Conservation (phyloP, 192 early-diverging fungal species). For the Coemansia sp. region DNA sequence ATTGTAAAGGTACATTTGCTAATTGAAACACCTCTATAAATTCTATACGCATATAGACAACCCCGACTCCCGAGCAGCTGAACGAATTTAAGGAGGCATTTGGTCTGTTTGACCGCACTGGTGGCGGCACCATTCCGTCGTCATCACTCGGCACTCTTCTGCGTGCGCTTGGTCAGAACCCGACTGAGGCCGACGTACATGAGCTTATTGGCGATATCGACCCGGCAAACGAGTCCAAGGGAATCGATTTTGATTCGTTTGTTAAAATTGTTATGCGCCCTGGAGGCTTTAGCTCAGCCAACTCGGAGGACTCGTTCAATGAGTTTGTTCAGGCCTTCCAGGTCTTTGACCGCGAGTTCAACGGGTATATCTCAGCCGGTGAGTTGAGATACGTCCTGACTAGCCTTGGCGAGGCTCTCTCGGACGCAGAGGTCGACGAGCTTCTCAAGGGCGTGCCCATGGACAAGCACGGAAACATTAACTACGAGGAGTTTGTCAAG, state of each 20-base stretch:
- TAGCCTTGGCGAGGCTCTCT: slow-evolving; percentile 76
- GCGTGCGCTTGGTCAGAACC: slow-evolving; percentile 77
- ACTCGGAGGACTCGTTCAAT: slow-evolving; percentile 63
- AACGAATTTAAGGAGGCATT: slow-evolving; percentile 77
- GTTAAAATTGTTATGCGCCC: slow-evolving; percentile 69
- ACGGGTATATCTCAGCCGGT: slow-evolving; percentile 70
- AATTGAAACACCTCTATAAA: background rate
- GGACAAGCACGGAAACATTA: slow-evolving; percentile 76
- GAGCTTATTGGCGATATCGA: slow-evolving; percentile 56
- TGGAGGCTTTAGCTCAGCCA: slow-evolving; percentile 62
- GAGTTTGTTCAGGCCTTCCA: slow-evolving; percentile 85
- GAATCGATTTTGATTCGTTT: slow-evolving; percentile 69
- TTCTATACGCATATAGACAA: slow-evolving; percentile 6
- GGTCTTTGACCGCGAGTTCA: slow-evolving; percentile 82
- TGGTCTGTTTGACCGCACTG: slow-evolving; percentile 75
- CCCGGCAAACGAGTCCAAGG: slow-evolving; percentile 38
- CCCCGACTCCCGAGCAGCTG: slow-evolving; percentile 43
- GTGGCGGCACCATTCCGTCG: slow-evolving; percentile 63
- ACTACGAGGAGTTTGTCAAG: slow-evolving; percentile 68
- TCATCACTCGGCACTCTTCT: slow-evolving; percentile 69
- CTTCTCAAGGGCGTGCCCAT: slow-evolving; percentile 71
- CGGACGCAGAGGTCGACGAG: slow-evolving; percentile 76
- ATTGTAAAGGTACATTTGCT: background rate
- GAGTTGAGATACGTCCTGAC: slow-evolving; percentile 83
- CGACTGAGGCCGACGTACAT: slow-evolving; percentile 70